phyloP scores from a whole-genome alignment of 257 asterid species.

The Vinca minor region DNA sequence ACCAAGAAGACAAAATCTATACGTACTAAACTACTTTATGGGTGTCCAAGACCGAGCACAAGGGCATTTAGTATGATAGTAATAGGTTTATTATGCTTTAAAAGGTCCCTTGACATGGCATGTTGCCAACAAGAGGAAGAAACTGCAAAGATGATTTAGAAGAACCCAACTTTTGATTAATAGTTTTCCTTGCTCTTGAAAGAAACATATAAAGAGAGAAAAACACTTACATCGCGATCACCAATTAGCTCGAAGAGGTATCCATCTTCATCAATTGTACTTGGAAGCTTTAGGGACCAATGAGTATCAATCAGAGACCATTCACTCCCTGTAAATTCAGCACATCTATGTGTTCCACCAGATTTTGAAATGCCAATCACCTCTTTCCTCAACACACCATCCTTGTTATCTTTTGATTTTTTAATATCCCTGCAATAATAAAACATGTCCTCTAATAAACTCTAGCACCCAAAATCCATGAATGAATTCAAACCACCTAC shows the following conservation, averaged over 20 bases:
- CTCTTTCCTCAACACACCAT: constrained; percentile 27
- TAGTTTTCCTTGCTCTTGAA: neutral
- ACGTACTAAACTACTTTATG: neutral
- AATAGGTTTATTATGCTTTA: neutral
- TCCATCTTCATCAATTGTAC: constrained; percentile 37
- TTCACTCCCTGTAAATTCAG: constrained; percentile 47
- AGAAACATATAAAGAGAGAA: neutral
- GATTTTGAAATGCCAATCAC: constrained; percentile 50
- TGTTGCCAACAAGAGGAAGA: neutral
- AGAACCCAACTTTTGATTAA: neutral
- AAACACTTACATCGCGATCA: constrained; percentile 53
- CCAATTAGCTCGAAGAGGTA: constrained; percentile 68
- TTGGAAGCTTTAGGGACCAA: constrained; percentile 64
- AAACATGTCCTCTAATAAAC: neutral
- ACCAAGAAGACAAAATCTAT: neutral
- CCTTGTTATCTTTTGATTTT: constrained; percentile 42
- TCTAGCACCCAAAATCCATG: neutral
- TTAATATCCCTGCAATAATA: constrained; percentile 46
- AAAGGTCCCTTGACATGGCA: neutral
- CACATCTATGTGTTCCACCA: constrained; percentile 48
- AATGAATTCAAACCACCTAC: neutral
- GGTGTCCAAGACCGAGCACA: too few relatives aligned
- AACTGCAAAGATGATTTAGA: neutral
- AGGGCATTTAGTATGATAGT: neutral
- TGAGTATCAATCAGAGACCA: constrained; percentile 65